Conservation (phyloP, 306 rosid species). For the Castanopsis chinensis region DNA sequence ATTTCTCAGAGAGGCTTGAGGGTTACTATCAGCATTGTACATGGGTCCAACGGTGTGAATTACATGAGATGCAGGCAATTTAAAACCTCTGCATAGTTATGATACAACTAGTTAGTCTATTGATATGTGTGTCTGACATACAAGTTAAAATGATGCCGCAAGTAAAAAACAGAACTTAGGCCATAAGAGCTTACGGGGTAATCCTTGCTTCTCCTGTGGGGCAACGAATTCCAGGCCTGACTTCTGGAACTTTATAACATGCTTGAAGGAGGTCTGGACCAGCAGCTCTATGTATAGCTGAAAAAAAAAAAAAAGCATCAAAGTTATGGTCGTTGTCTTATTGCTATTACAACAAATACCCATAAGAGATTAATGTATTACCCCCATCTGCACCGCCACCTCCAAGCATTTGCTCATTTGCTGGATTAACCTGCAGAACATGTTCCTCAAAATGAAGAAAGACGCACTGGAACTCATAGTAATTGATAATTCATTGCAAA, state of each 20-base stretch:
- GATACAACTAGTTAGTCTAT: background rate
- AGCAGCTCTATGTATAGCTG: conserved; percentile 86
- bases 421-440: conserved; percentile 75
- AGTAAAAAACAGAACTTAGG: background rate
- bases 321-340: background rate
- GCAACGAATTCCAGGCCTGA: conserved; percentile 68
- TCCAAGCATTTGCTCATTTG: conserved; percentile 91
- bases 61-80: conserved; percentile 72
- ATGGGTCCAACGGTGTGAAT: conserved; percentile 88
- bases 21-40: conserved; percentile 37
- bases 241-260: conserved; percentile 68
- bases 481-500: background rate
- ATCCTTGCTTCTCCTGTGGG: conserved; percentile 94
- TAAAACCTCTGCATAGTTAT: conserved; percentile 65
- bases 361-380: conserved; percentile 9
- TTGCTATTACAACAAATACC: background rate
- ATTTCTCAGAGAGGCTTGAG: conserved; percentile 58
- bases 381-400: conserved; percentile 99
- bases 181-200: conserved; percentile 53
- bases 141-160: background rate
- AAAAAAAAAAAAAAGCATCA: background rate
- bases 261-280: conserved; percentile 79
- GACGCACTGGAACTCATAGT: background rate
- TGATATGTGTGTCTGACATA: background rate
- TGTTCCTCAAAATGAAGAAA: background rate